Conservation (phyloP, 1,139 yeast species). For the Kazachstania sp. region DNA sequence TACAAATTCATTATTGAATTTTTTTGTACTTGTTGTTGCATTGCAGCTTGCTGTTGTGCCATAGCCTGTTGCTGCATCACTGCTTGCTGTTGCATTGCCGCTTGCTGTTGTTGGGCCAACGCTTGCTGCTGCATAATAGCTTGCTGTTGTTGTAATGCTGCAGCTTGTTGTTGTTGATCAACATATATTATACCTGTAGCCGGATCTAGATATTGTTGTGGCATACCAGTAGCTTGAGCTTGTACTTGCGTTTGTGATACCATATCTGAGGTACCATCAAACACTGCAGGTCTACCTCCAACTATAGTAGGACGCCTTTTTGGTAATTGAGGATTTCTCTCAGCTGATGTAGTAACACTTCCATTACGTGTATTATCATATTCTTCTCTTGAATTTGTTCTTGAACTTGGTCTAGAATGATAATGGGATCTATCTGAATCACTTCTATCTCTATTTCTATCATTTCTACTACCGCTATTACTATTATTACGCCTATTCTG, state of each 20-base stretch:
- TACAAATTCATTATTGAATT: slow-evolving; percentile 28
- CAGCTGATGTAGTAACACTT: background rate
- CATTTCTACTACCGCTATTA: background rate
- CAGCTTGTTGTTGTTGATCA: slow-evolving; percentile 21
- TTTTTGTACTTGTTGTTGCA: slow-evolving; percentile 11
- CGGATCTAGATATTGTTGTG: slow-evolving; percentile 30
- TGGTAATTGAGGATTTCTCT: slow-evolving; percentile 13
- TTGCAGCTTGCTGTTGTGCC: slow-evolving; percentile 5
- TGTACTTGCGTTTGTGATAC: slow-evolving; percentile 7
- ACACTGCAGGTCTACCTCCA: slow-evolving; percentile 27
- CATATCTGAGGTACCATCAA: slow-evolving; percentile 23
- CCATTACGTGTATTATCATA: background rate
- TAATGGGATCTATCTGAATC: background rate
- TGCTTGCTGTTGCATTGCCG: slow-evolving; percentile 19
- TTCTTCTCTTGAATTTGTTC: slow-evolving; percentile 8
- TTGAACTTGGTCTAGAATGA: too few relatives aligned
- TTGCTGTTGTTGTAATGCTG: slow-evolving; percentile 16
- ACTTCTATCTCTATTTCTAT: background rate
- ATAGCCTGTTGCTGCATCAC: slow-evolving; percentile 17
- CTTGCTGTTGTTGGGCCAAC: slow-evolving; percentile 14
- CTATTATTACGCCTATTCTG: background rate
- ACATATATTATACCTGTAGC: slow-evolving; percentile 28
- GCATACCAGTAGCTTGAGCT: slow-evolving; percentile 11
- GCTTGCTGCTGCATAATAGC: slow-evolving; percentile 12
- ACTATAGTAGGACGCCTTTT: slow-evolving; percentile 15